These are phyloP conservation scores for Eucalyptus curtisii DNA, from an alignment of 345 rosid genomes.

Conservation along the genomic window DNA sequence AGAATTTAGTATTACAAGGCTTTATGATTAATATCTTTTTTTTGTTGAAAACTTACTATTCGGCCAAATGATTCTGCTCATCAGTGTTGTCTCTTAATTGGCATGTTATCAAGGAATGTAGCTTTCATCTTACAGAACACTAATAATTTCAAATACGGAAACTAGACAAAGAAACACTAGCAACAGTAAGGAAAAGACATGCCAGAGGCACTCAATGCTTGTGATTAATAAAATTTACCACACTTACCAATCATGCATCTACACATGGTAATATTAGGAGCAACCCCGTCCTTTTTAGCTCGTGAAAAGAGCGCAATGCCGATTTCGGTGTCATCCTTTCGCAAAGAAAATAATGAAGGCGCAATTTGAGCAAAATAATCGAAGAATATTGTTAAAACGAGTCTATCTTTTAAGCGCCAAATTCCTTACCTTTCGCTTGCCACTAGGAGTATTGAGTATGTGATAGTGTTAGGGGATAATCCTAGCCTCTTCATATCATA, in stretches of 20 bases:
- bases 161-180: neutral
- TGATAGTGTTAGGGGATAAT: constrained; percentile 52
- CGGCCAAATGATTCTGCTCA: neutral
- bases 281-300: constrained; percentile 56
- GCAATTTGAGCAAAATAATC: neutral
- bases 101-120: neutral
- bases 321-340: constrained; percentile 69
- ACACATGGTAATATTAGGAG: constrained; percentile 55
- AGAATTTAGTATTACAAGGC: no score
- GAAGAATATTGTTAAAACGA: neutral
- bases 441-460: constrained; percentile 72
- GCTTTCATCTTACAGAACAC: neutral
- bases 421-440: constrained; percentile 66
- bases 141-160: neutral
- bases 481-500: constrained; percentile 55
- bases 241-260: constrained; percentile 76
- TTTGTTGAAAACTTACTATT: no score
- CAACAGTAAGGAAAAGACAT: neutral
- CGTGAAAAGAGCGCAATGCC: constrained; percentile 52
- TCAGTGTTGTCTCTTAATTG: neutral
- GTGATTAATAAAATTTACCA: constrained; percentile 3
- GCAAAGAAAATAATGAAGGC: constrained; percentile 5
- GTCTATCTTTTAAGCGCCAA: neutral
- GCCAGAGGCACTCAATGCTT: neutral
- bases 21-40: no score